Percentiles rank a stretch among this genome's conserved stretches.
Conservation (phyloP, 257 asterid genomes). For the Solanum pennellii region DNA sequence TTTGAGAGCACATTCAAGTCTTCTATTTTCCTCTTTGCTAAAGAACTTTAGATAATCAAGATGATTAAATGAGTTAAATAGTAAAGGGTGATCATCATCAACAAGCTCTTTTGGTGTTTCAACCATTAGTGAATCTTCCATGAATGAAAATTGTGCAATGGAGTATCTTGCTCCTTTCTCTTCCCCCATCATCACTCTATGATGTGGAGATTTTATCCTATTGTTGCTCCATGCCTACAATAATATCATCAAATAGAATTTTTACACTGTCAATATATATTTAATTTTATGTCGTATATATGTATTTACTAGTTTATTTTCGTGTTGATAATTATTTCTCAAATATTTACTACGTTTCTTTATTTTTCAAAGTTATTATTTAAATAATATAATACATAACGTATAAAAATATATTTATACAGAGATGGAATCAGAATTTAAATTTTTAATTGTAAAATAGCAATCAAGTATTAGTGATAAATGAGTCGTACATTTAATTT, state of each 20-base stretch:
- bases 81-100: conserved; percentile 42
- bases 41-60: conserved; percentile 45
- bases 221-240: conserved; percentile 68
- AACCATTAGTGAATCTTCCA: conserved; percentile 29
- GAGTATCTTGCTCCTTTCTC: conserved; percentile 46
- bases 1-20: conserved; percentile 44
- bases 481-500: too few relatives aligned
- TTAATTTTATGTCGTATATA: background rate
- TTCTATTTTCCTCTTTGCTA: conserved; percentile 56
- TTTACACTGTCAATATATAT: background rate
- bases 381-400: background rate
- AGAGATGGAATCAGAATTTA: background rate
- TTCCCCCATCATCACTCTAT: conserved; percentile 47
- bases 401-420: too few relatives aligned
- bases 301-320: background rate
- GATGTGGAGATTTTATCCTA: conserved; percentile 49
- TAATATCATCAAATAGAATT: background rate
- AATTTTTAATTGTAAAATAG: too few relatives aligned
- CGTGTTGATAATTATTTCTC: background rate
- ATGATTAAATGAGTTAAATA: conserved; percentile 50
- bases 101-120: conserved; percentile 49
- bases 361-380: background rate
- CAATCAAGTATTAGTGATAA: background rate
- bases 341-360: background rate
- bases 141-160: conserved; percentile 63